Conservation (phyloP, 2,329 filamentous ascomycete species). For the Exophiala alcalophila region DNA sequence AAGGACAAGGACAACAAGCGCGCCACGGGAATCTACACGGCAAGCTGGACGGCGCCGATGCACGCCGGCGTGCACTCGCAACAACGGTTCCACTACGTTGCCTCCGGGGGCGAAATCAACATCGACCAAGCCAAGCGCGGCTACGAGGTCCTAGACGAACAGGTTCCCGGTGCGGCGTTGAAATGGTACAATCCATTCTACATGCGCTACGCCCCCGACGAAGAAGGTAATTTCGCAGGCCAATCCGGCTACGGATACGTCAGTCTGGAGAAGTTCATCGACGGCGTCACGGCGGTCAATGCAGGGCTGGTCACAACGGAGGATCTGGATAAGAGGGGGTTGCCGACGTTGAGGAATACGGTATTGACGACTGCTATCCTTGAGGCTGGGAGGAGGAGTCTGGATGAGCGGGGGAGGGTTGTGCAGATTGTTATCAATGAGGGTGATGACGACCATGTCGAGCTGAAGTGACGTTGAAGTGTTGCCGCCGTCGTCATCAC, state of each 20-base stretch:
- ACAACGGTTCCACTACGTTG: conserved; percentile 96
- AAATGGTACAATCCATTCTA: conserved; percentile 94
- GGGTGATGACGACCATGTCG: conserved; percentile 34
- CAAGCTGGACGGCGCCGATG: conserved; percentile 90
- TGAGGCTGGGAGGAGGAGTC: conserved; percentile 76
- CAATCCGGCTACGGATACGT: conserved; percentile 92
- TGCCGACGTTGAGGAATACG: conserved; percentile 85
- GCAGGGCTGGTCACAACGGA: conserved; percentile 68
- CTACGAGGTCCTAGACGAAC: conserved; percentile 85
- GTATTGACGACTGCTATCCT: conserved; percentile 89
- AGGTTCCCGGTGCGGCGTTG: conserved; percentile 49
- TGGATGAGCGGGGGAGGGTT: conserved; percentile 76
- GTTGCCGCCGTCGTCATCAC: too few species aligned
- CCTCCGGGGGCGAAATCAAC: conserved; percentile 75
- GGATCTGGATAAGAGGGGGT: conserved; percentile 72
- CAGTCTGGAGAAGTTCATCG: conserved; percentile 93
- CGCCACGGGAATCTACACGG: conserved; percentile 87
- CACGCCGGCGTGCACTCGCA: conserved; percentile 93
- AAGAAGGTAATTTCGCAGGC: conserved; percentile 89
- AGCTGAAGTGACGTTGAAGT: conserved; percentile 19
- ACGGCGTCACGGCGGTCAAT: conserved; percentile 77
- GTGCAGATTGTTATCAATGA: conserved; percentile 68
- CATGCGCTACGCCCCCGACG: conserved; percentile 90
- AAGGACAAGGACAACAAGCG: conserved; percentile 57
- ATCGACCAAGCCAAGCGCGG: conserved; percentile 92